Base-by-base conservation (phyloP, 2,329 filamentous ascomycete species). In the Scedosporium dehoogii region DNA sequence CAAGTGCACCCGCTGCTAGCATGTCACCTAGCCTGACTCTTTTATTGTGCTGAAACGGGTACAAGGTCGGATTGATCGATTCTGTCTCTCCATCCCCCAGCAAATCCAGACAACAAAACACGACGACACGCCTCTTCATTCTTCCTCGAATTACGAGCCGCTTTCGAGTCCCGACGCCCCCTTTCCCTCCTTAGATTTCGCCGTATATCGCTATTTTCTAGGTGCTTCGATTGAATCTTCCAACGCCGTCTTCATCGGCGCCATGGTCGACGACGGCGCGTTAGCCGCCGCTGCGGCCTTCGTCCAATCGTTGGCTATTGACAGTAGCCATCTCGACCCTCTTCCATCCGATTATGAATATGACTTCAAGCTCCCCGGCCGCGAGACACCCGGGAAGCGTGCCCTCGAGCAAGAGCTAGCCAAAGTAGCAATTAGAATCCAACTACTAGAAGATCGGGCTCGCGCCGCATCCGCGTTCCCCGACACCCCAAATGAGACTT, bases 381-480 rank as follows among this genome's bases (percentile, higher is more conserved):
- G 85, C 63, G 83, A 91, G 64, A 88, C 84, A 55, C 76, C 85
- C 42, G 88, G 88, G 67, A 97, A 97, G 77, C 81, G 84, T 67
- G 82, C 82, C 38, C 84, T 97, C 65, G 92, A 97, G 76, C 81
- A 82, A 64, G 93, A 97, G 76, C 83, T 99, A 63, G 84, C 88
- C 59, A 88, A 90, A 62, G 83, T 97, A 66, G 84, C 88, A 64
- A 78, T 86, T 65, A 83, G 94, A 67, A 85, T 97, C 68, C 89
- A 92, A 66, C 85, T 87, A 67, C 85, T 97, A 68, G 92, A 97
- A 79, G 85, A 85, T 68, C 88, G 88, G 76, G 88, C 90, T 67
- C 84, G 83, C 70, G 78, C 82, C 63, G 74, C 82, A 63, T 80
- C 81, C 66, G 78, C 81, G 63, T 83, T 92, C 69, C 91, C 91